Percentiles rank a stretch among this genome's conserved stretches.
Evolutionary conservation across 352 stramenopile species (phyloP).

Genomic region (Phytopythium cucurbitacearum): DNA sequence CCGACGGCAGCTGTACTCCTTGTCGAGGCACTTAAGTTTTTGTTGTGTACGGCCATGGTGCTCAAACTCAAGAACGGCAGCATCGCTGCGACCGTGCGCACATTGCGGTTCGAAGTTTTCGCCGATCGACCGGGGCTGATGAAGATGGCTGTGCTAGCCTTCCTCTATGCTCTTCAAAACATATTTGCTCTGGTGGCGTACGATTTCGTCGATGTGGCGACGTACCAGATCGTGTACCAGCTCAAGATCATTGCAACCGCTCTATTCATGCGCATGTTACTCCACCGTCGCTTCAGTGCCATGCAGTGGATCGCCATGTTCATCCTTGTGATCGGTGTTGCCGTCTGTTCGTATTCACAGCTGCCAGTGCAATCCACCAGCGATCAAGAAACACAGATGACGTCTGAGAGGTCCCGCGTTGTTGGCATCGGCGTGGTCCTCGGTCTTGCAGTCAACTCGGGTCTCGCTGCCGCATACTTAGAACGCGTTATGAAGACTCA

Average conservation of each 20-base stretch:
- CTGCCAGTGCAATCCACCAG: slow-evolving; percentile 26
- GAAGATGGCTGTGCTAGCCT: slow-evolving; percentile 84
- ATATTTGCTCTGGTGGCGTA: slow-evolving; percentile 85
- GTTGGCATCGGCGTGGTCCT: slow-evolving; percentile 79
- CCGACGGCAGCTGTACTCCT: slow-evolving; percentile 75
- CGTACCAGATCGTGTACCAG: slow-evolving; percentile 90
- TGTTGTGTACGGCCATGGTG: slow-evolving; percentile 74
- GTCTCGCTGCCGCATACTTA: slow-evolving; percentile 84
- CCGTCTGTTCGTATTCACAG: slow-evolving; percentile 81
- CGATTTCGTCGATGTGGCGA: slow-evolving; percentile 86
- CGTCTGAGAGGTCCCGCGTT: slow-evolving; percentile 47
- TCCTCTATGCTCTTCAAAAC: slow-evolving; percentile 86
- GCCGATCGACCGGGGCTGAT: slow-evolving; percentile 68
- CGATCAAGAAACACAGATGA: slow-evolving; percentile 17
- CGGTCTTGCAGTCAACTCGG: slow-evolving; percentile 79
- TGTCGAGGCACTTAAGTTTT: slow-evolving; percentile 80
- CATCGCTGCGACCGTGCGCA: slow-evolving; percentile 43
- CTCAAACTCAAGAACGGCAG: slow-evolving; percentile 56
- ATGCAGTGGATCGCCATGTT: slow-evolving; percentile 85
- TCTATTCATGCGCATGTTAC: slow-evolving; percentile 86
- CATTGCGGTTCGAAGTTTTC: slow-evolving; percentile 75
- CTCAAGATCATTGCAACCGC: slow-evolving; percentile 90
- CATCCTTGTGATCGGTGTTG: slow-evolving; percentile 80
- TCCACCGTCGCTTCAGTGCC: slow-evolving; percentile 78
- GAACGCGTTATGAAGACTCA: slow-evolving; percentile 87